These are phyloP conservation scores for Calonectria leucothoes DNA, from an alignment of 2,329 filamentous ascomycete species.

Conservation along the genomic window DNA sequence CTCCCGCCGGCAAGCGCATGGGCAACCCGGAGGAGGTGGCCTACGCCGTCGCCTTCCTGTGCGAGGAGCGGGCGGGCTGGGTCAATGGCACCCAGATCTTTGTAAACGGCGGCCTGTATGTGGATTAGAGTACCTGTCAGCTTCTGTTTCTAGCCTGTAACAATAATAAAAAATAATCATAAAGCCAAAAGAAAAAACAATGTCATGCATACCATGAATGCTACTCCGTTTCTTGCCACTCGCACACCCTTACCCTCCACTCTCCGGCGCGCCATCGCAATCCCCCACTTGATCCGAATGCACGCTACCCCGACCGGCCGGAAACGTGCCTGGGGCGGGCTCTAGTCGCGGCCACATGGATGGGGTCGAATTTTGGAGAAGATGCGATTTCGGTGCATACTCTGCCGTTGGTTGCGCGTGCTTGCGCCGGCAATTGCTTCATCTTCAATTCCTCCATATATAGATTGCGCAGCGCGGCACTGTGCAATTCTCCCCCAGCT, in stretches of 20 bases:
- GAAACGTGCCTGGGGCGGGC: background rate
- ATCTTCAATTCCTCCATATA: background rate
- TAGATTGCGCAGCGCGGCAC: background rate
- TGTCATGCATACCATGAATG: no score
- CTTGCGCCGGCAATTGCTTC: background rate
- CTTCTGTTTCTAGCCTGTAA: background rate
- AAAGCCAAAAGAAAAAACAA: no score
- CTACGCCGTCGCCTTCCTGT: conserved; percentile 57
- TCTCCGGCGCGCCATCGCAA: background rate
- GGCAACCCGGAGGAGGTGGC: conserved; percentile 59
- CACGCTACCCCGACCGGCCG: conserved; percentile 1
- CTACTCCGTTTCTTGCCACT: background rate
- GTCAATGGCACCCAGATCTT: conserved; percentile 54
- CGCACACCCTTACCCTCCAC: conserved; percentile 13
- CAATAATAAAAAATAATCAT: background rate
- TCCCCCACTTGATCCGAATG: conserved; percentile 19
- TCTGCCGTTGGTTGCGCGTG: background rate
- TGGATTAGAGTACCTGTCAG: conserved; percentile 19
- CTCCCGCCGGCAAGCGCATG: conserved; percentile 55
- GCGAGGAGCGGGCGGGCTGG: conserved; percentile 58
- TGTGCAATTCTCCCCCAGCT: background rate
- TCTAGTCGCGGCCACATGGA: background rate
- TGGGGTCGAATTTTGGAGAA: background rate
- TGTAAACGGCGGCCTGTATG: conserved; percentile 40
- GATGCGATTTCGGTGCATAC: background rate